phyloP scores from a whole-genome alignment of 768 basidiomycete species.

The Cyclocybe aegerita region DNA sequence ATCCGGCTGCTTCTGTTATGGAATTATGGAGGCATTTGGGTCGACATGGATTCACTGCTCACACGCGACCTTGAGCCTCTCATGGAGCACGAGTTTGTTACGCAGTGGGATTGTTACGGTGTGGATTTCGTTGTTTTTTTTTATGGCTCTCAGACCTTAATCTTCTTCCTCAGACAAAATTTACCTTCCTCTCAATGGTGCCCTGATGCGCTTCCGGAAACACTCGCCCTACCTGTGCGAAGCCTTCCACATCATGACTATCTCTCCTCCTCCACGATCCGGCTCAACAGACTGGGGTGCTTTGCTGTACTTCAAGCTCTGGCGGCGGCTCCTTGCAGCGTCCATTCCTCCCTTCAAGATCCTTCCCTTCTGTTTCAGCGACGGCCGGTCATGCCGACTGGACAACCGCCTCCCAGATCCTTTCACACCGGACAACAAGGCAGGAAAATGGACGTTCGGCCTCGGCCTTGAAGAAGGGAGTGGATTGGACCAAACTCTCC shows the following conservation, averaged over 20 bases:
- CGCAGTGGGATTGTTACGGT: conserved; percentile 99
- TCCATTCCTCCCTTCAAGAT: conserved; percentile 84
- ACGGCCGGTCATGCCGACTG: conserved; percentile 86
- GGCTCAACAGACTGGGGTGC: conserved; percentile 95
- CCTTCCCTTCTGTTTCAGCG: conserved; percentile 94
- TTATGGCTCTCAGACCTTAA: not conserved
- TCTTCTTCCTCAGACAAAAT: conserved; percentile 33
- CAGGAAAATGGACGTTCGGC: conserved; percentile 69
- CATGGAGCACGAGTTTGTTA: conserved; percentile 93
- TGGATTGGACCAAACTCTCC: conserved; percentile 58
- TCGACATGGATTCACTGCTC: conserved; percentile 95
- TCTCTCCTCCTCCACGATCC: conserved; percentile 66
- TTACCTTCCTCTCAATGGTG: conserved; percentile 79
- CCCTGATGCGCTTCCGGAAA: conserved; percentile 88
- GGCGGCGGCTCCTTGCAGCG: conserved; percentile 75
- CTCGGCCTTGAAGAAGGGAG: conserved; percentile 61
- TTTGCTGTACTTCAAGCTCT: conserved; percentile 87
- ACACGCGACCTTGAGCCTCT: conserved; percentile 86
- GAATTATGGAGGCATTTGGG: conserved; percentile 92
- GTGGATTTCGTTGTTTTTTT: conserved; percentile 24
- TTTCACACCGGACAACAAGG: conserved; percentile 56
- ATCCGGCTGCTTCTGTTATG: conserved; percentile 86
- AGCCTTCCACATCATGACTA: conserved; percentile 88
- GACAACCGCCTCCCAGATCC: conserved; percentile 95
- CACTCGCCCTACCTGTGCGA: conserved; percentile 97